These are phyloP conservation scores for Phytopythium litorale DNA, from an alignment of 352 stramenopile genomes.

Conservation along the genomic window DNA sequence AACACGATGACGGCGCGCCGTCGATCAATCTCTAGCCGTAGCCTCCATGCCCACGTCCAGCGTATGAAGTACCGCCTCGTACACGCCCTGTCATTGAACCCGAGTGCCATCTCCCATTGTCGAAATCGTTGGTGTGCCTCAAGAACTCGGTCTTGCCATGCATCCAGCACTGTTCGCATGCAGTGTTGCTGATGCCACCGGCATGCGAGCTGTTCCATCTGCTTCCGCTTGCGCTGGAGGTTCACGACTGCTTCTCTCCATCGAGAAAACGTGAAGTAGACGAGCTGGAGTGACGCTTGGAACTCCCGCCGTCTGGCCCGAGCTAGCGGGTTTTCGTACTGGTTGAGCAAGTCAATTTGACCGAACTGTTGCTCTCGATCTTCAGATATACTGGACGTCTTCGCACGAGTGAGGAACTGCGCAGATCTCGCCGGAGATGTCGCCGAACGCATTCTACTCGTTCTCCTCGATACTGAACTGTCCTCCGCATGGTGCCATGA, in stretches of 20 bases:
- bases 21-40: background rate
- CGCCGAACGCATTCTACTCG: background rate
- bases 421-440: background rate
- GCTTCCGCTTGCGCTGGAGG: background rate
- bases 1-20: background rate
- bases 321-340: background rate
- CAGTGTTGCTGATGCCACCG: background rate
- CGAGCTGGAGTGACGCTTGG: constrained; percentile 4
- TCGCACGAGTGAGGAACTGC: background rate
- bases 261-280: constrained; percentile 3
- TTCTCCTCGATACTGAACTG: background rate
- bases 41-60: background rate
- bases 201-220: background rate
- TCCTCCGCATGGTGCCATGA: background rate
- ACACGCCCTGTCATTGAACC: background rate
- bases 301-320: background rate
- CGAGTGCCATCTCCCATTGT: background rate
- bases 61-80: background rate
- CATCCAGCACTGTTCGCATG: background rate
- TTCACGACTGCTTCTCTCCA: background rate
- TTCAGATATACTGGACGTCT: background rate
- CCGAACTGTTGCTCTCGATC: background rate
- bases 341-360: background rate
- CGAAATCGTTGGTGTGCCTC: background rate
- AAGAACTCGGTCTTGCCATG: background rate